Base-by-base conservation (phyloP, 208 protist genomes). In the Wallacemonas sp. region DNA sequence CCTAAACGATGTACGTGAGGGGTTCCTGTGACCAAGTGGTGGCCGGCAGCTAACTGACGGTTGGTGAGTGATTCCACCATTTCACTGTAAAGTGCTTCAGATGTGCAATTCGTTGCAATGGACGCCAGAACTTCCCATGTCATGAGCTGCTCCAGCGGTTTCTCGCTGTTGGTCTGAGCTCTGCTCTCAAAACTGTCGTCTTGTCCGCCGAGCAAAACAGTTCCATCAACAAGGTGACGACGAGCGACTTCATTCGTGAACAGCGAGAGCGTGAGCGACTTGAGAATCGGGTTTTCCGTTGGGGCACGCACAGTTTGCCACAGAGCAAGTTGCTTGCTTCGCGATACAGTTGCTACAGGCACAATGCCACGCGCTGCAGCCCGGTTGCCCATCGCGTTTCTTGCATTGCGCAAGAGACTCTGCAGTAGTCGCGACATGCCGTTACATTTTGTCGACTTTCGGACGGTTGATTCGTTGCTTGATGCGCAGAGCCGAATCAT, bases 51-150 rank as follows among this genome's bases (percentile, higher is more conserved):
- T 39, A 62, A 28, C 9, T 36, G 39, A 2, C 41, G 19, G 56
- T 47, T 62, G 5, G 66, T 27, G 41, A 82, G 53, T 24, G 64
- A 66, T 22, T 58, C 34, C 59, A 82, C 62, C 47, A 75, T 66
- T 30, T 78, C 66, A 31, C 27, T 31, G 61, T 70, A 75, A 58
- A 60, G 71, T 4, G 62, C 34, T 6, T 79, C 68, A 17, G 55
- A 78, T 8, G 80, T 85, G 69, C 82, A 88, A 42, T 90, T 90
- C 12, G 83, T 75, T 11, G 83, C 83, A 14, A 93, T 68, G 3
- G 80, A 83, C 8, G 80, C 82, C 1, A 77, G 66, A 21, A 86
- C 66, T 55, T 93, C 86, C 68, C 78, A 74, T 36, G 54, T 46
- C 42, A 69, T 33, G 0, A 38, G 33, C 28, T 58, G 51, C 34